Evolutionary conservation across 1,284 basidiomycete genomes (phyloP).

Genomic region (Marasmius fiardii): DNA sequence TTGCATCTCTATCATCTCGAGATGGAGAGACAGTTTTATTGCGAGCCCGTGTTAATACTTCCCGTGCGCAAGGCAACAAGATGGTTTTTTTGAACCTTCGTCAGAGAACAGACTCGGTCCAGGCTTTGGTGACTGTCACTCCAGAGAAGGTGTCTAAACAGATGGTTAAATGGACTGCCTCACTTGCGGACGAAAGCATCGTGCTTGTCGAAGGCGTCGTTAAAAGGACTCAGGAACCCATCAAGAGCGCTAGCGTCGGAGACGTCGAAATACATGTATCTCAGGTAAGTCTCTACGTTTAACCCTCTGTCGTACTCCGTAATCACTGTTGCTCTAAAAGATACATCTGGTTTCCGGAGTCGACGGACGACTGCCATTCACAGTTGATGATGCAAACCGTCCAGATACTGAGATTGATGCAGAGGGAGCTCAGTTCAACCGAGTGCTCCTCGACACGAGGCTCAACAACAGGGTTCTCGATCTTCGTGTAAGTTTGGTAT

Average conservation of each 20-base stretch:
- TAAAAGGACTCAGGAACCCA: constrained; percentile 79
- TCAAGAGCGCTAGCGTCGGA: constrained; percentile 88
- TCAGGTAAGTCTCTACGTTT: constrained; percentile 49
- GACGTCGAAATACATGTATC: constrained; percentile 88
- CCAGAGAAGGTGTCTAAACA: constrained; percentile 91
- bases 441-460: constrained; percentile 87
- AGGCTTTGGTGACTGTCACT: constrained; percentile 79
- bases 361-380: constrained; percentile 83
- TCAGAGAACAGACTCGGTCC: constrained; percentile 87
- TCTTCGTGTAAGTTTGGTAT: constrained; percentile 64
- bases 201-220: constrained; percentile 87
- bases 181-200: constrained; percentile 85
- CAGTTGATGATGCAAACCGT: constrained; percentile 89
- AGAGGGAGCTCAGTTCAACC: constrained; percentile 65
- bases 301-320: background rate
- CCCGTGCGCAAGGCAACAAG: constrained; percentile 88
- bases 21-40: constrained; percentile 82
- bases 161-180: constrained; percentile 93
- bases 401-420: constrained; percentile 76
- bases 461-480: constrained; percentile 96
- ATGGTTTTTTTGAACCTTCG: constrained; percentile 95
- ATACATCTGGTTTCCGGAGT: constrained; percentile 80
- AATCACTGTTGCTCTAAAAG: constrained; percentile 40
- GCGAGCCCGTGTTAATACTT: constrained; percentile 90
- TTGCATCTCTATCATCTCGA: constrained; percentile 65